A percentile compares a stretch with the other conserved stretches of the same genome.
Conservation (phyloP, 345 rosid species). For the Syzygium aromaticum region DNA sequence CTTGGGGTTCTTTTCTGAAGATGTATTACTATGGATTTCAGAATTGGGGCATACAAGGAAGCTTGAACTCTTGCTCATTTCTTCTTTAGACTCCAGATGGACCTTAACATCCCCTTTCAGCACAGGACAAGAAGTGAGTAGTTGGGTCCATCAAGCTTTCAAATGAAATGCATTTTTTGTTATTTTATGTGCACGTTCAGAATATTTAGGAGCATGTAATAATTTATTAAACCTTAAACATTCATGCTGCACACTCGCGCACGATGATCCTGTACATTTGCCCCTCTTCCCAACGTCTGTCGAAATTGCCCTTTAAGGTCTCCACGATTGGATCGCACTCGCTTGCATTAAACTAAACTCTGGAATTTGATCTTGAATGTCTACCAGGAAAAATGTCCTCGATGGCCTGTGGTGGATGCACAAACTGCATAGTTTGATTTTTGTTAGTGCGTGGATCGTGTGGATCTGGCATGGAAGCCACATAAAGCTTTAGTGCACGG, state of each 20-base stretch:
- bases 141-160: neutral
- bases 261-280: neutral
- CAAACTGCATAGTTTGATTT: neutral
- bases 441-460: neutral
- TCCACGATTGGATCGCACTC: neutral
- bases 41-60: neutral
- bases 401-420: neutral
- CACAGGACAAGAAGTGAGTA: neutral
- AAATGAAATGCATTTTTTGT: neutral
- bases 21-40: neutral
- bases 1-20: neutral
- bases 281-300: neutral
- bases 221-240: neutral
- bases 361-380: neutral
- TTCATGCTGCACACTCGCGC: neutral
- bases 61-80: neutral
- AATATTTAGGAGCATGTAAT: neutral
- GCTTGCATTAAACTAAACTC: neutral
- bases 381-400: neutral
- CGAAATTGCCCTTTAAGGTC: neutral
- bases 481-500: neutral
- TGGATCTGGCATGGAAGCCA: neutral
- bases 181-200: neutral
- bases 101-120: neutral
- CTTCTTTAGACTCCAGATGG: neutral